Conservation (phyloP, 306 rosid species). For the Malus sylvestris region DNA sequence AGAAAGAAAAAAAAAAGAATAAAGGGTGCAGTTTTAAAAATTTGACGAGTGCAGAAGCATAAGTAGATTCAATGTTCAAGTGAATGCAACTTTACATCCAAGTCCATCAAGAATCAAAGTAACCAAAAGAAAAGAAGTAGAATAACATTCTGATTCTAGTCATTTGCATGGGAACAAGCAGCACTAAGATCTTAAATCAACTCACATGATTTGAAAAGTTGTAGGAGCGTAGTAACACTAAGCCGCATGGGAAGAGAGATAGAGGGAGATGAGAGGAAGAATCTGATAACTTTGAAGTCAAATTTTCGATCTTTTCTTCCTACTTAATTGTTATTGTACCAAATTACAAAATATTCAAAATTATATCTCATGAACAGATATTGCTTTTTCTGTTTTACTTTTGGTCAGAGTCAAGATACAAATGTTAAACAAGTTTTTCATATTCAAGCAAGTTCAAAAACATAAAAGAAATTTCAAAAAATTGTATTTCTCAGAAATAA, state of each 20-base stretch:
- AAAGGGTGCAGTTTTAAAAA: neutral
- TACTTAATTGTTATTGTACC: neutral
- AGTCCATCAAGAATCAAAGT: neutral
- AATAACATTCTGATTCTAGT: neutral
- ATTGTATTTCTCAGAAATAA: neutral
- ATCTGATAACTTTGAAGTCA: neutral
- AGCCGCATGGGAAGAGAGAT: neutral
- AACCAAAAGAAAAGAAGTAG: neutral
- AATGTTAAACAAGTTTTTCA: neutral
- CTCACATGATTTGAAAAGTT: neutral
- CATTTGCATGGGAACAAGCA: neutral
- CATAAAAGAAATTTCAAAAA: neutral
- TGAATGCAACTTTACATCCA: neutral
- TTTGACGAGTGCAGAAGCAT: neutral
- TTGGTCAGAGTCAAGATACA: neutral
- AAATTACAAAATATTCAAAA: neutral
- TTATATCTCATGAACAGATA: neutral
- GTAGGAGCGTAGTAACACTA: neutral
- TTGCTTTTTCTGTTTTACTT: neutral
- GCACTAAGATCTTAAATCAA: neutral
- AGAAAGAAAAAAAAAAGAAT: neutral
- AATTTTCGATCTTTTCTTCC: neutral
- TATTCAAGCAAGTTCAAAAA: neutral
- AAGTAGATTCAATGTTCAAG: neutral
- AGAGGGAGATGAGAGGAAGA: neutral